phyloP scores from a whole-genome alignment of 1,284 basidiomycete genomes.

The Meripilus lineatus region DNA sequence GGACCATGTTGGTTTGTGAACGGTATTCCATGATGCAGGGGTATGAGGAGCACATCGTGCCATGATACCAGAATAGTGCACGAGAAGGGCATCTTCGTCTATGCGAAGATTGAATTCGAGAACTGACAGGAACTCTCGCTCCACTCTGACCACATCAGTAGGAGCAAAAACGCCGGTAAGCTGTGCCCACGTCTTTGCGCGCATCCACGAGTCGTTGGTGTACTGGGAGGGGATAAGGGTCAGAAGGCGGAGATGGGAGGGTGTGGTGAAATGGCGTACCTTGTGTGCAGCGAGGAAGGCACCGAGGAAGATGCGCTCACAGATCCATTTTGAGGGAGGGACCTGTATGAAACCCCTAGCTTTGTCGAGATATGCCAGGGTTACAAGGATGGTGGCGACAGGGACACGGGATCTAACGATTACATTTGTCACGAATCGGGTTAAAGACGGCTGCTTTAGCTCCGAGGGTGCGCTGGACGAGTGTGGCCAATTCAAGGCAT shows the following conservation, averaged over 20 bases:
- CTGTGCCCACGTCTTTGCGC: conserved; percentile 59
- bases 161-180: conserved; percentile 24
- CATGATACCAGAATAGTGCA: conserved; percentile 11
- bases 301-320: conserved; percentile 71
- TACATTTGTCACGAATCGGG: conserved; percentile 57
- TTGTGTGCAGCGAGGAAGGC: conserved; percentile 69
- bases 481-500: conserved; percentile 54
- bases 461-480: conserved; percentile 45
- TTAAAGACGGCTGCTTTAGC: conserved; percentile 51
- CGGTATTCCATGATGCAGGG: background rate
- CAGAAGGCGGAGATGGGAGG: conserved; percentile 8
- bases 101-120: conserved; percentile 13
- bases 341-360: conserved; percentile 71
- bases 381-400: conserved; percentile 54
- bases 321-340: conserved; percentile 73
- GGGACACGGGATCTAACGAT: conserved; percentile 63
- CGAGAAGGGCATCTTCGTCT: conserved; percentile 7
- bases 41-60: conserved; percentile 1
- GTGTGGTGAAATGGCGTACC: conserved; percentile 39
- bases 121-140: conserved; percentile 14
- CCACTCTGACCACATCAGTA: conserved; percentile 9
- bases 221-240: conserved; percentile 35
- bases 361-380: conserved; percentile 67
- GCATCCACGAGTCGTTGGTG: conserved; percentile 55
- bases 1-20: no score